Conservation (phyloP, 148 eudicot species). For the Oxyria digyna region DNA sequence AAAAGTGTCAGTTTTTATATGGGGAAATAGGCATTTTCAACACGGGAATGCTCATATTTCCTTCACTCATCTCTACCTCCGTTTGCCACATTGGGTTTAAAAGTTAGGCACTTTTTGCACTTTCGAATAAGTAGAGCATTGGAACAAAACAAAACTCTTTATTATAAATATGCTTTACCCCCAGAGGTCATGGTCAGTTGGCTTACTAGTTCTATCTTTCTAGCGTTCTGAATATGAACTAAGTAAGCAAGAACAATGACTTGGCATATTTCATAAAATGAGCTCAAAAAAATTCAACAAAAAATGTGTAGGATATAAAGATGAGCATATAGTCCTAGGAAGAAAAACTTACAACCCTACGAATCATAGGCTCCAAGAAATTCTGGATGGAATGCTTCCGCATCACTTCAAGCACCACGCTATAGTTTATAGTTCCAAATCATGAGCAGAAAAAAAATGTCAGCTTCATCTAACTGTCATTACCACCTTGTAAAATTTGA, state of each 20-base stretch:
- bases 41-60: not conserved
- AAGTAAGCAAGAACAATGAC: not conserved
- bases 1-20: not conserved
- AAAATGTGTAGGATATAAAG: not conserved
- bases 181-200: not conserved
- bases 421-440: conserved; percentile 9
- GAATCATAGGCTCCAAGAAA: conserved; percentile 39
- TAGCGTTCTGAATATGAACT: not conserved
- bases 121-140: not conserved
- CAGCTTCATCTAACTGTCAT: not conserved
- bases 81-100: not conserved
- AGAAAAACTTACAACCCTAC: conserved; percentile 50
- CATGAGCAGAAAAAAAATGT: not conserved
- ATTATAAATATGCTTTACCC: not conserved
- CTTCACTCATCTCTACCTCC: not conserved
- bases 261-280: not conserved
- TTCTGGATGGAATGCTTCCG: conserved; percentile 30
- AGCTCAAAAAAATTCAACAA: not conserved
- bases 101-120: not conserved
- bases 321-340: not conserved
- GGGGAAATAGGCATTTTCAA: not conserved
- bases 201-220: not conserved
- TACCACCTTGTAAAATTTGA: not conserved
- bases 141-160: not conserved
- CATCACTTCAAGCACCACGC: conserved; percentile 55